Evolutionary conservation across 306 rosid genomes (phyloP).

Genomic region (barrel medic (Medicago truncatula)): MtrunA17r5.0-ANR NC_053043.1:39258001-39258500

Average conservation of each 20-base stretch:
- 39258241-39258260: no score
- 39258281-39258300: no score
- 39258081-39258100: background rate
- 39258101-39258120: constrained; percentile 6
- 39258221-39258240: no score
- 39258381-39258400: background rate
- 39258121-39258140: background rate
- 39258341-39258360: background rate
- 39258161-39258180: background rate
- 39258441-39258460: background rate
- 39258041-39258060: background rate
- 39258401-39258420: no score
- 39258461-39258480: no score
- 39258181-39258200: background rate
- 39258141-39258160: background rate
- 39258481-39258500: background rate
- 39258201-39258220: background rate
- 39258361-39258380: background rate
- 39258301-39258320: background rate
- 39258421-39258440: no score
- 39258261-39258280: no score
- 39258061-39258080: background rate
- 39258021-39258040: no score
- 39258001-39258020: no score
- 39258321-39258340: background rate